These are phyloP conservation scores for Cicer chorassanicum DNA, from an alignment of 306 rosid genomes.

Conservation along the genomic window DNA sequence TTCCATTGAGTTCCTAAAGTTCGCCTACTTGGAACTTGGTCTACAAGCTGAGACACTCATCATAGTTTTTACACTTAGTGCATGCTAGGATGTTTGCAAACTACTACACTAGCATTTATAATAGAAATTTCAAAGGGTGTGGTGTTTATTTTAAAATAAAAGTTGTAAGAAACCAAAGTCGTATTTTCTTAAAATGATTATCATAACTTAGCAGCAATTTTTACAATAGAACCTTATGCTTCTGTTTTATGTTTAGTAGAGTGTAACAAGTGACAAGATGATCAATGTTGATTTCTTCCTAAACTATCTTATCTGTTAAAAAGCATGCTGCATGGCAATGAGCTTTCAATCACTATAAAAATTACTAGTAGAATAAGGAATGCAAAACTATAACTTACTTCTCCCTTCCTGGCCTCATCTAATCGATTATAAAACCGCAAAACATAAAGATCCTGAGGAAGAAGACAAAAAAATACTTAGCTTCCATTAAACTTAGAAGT, in stretches of 20 bases:
- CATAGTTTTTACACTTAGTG: constrained; percentile 15
- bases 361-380: constrained; percentile 32
- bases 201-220: constrained; percentile 16
- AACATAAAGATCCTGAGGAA: constrained; percentile 81
- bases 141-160: constrained; percentile 12
- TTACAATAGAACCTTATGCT: constrained; percentile 30
- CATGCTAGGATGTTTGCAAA: constrained; percentile 8
- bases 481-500: constrained; percentile 40
- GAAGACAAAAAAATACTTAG: constrained; percentile 44
- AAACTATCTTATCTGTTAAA: constrained; percentile 18
- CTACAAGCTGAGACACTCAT: constrained; percentile 23
- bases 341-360: constrained; percentile 22
- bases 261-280: constrained; percentile 27
- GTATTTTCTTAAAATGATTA: not conserved
- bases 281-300: constrained; percentile 34
- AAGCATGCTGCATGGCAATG: constrained; percentile 28
- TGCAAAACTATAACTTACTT: constrained; percentile 63
- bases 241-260: constrained; percentile 1
- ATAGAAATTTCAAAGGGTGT: constrained; percentile 1
- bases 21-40: constrained; percentile 18
- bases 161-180: constrained; percentile 5
- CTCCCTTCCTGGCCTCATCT: constrained; percentile 93
- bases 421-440: constrained; percentile 81
- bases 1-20: constrained; percentile 34
- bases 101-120: not conserved